Evolutionary conservation across 306 rosid species (phyloP).

Genomic region (Dicorynia guianensis): DNA sequence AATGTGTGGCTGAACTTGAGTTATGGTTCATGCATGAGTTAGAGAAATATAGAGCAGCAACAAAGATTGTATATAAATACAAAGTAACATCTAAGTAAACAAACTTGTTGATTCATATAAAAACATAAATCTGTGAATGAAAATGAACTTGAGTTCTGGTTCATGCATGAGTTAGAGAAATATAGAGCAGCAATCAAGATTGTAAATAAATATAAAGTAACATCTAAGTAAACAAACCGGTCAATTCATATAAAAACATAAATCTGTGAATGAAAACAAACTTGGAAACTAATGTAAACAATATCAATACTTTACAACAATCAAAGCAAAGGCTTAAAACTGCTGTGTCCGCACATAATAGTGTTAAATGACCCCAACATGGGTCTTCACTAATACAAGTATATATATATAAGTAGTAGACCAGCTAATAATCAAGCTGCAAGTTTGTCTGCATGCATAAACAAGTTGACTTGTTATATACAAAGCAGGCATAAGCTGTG

Average conservation of each 20-base stretch:
- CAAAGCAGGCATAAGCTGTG: background rate
- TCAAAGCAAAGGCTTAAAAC: background rate
- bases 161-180: background rate
- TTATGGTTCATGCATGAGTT: background rate
- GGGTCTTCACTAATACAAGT: background rate
- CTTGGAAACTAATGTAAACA: background rate
- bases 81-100: background rate
- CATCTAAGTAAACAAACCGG: background rate
- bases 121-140: no score
- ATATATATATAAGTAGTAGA: background rate
- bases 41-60: background rate
- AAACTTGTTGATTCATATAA: background rate
- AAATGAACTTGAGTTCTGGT: conserved; percentile 2
- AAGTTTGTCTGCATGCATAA: background rate
- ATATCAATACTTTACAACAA: background rate
- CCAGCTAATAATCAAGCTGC: background rate
- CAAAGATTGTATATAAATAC: background rate
- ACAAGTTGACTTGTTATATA: background rate
- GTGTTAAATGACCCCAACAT: background rate
- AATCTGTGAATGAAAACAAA: background rate
- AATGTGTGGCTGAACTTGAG: background rate
- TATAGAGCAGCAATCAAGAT: background rate
- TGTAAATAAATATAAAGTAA: background rate
- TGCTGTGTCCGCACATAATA: background rate
- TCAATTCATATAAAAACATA: background rate